phyloP scores from a whole-genome alignment of 352 stramenopile genomes.

The Pythium dissotocum region DNA sequence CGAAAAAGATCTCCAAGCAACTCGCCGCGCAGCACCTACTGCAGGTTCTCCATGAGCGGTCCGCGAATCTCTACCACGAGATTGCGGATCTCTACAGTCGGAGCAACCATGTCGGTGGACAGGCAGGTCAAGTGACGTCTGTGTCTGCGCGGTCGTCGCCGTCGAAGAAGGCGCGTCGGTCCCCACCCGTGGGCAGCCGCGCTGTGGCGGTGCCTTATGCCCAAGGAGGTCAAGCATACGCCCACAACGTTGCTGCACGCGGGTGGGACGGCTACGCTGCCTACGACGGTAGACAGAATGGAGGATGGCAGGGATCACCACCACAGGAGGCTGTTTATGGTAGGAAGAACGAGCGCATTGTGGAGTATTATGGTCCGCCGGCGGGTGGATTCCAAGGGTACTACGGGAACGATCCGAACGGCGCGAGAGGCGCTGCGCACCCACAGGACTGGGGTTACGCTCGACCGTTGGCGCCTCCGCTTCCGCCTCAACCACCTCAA shows the following conservation, averaged over 20 bases:
- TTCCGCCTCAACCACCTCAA: not conserved
- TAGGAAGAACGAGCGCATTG: slow-evolving; percentile 28
- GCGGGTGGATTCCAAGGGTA: slow-evolving; percentile 13
- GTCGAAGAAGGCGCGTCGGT: slow-evolving; percentile 25
- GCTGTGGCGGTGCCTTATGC: not conserved
- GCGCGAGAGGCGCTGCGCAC: not conserved
- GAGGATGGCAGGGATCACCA: slow-evolving; percentile 7
- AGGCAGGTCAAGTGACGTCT: slow-evolving; percentile 5
- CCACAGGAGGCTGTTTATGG: slow-evolving; percentile 6
- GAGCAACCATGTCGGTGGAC: slow-evolving; percentile 36
- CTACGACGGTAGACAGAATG: not conserved
- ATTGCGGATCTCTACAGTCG: slow-evolving; percentile 78
- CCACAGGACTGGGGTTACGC: slow-evolving; percentile 3
- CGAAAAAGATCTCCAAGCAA: slow-evolving; percentile 85
- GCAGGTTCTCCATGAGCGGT: slow-evolving; percentile 58
- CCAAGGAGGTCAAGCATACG: slow-evolving; percentile 5
- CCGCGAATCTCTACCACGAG: slow-evolving; percentile 49
- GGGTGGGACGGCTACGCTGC: slow-evolving; percentile 20
- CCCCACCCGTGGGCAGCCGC: slow-evolving; percentile 12
- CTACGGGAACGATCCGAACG: slow-evolving; percentile 13
- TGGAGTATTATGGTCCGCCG: slow-evolving; percentile 27
- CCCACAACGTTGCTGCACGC: slow-evolving; percentile 1
- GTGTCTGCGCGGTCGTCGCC: slow-evolving; percentile 9
- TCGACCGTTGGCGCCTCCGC: not conserved
- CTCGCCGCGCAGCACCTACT: slow-evolving; percentile 73